These are phyloP conservation scores for Parafenestella ontariensis DNA, from an alignment of 2,329 filamentous ascomycete genomes.

Conservation along the genomic window DNA sequence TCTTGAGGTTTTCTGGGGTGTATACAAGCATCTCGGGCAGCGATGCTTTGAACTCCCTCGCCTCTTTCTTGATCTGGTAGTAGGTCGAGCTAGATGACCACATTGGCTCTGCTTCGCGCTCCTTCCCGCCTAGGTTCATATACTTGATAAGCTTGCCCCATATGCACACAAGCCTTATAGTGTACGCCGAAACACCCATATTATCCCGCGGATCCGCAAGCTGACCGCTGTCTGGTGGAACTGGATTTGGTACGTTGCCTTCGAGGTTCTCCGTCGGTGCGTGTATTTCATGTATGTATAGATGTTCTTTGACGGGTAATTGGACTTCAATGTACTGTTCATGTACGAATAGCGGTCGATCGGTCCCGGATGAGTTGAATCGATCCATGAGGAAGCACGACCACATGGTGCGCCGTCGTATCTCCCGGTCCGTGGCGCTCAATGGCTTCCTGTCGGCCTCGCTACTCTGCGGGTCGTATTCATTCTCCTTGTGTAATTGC, in stretches of 20 bases:
- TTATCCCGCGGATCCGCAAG: constrained; percentile 75
- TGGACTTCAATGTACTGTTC: constrained; percentile 90
- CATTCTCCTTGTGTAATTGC: constrained; percentile 89
- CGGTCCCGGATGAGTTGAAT: constrained; percentile 94
- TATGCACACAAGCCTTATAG: constrained; percentile 81
- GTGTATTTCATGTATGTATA: constrained; percentile 90
- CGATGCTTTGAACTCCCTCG: constrained; percentile 71
- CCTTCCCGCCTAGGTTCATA: constrained; percentile 86
- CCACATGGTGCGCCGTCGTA: constrained; percentile 95
- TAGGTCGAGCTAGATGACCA: constrained; percentile 86
- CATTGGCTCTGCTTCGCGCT: constrained; percentile 76
- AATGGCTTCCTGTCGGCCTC: constrained; percentile 68
- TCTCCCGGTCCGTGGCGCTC: constrained; percentile 92
- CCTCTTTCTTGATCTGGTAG: constrained; percentile 71
- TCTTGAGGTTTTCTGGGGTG: constrained; percentile 79
- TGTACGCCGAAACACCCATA: constrained; percentile 93
- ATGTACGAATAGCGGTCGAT: constrained; percentile 87
- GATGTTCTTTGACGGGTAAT: constrained; percentile 86
- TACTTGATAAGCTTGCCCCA: constrained; percentile 93
- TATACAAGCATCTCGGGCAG: constrained; percentile 78
- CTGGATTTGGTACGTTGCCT: constrained; percentile 70
- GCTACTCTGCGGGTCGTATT: constrained; percentile 76
- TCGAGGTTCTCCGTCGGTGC: constrained; percentile 84
- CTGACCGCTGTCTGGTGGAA: constrained; percentile 69
- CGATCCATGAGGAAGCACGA: constrained; percentile 97